Base-by-base conservation (phyloP, 208 protist species). In the Ichthyophonus hoferi region DNA sequence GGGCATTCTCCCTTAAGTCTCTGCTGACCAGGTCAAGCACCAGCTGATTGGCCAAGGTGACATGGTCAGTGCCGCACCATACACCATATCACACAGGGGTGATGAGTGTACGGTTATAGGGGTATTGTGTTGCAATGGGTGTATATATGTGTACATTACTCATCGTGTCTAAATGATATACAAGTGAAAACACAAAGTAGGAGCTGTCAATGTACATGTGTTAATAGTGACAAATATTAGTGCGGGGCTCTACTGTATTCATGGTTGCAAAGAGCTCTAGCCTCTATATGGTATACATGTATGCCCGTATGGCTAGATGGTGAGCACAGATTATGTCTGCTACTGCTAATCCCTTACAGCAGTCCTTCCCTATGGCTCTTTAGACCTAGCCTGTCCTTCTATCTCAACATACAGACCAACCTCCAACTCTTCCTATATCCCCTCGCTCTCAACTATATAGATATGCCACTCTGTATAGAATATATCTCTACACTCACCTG, bases 1-100 rank as follows among this genome's bases (percentile, higher is more conserved):
- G 96, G 1, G 98, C 96, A 24, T 93, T 90, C 88, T 99, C 97
- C 40, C 97, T 94, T 77, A 93, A 24, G 24, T 90, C 79, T 34
- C 41, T 7, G n/a, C n/a, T 89, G 1, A 43, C 2, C 14, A 89
- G 40, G 2, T 89, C 87, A 17, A 89, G 24, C 2, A 89, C 87
- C 0, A 89, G 40, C 50, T 89, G 24, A n/a, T n/a, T n/a, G n/a
- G n/a, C n/a, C n/a, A n/a, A n/a, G n/a, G n/a, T n/a, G n/a, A n/a
- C n/a, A n/a, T n/a, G n/a, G n/a, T n/a, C n/a, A n/a, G n/a, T n/a
- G n/a, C 14, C 82, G 35, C 58, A 88, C 77, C 77, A 38, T 81
- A 81, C 35, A 14, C 14, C 77, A 14, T 14, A 38, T 33, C 77
- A 81, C 7, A 34, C 35, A 14, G 7, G n/a, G 38, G 39, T 17